Base-by-base conservation (phyloP, 148 eudicot genomes). In the Fagopyrum esculentum region DNA sequence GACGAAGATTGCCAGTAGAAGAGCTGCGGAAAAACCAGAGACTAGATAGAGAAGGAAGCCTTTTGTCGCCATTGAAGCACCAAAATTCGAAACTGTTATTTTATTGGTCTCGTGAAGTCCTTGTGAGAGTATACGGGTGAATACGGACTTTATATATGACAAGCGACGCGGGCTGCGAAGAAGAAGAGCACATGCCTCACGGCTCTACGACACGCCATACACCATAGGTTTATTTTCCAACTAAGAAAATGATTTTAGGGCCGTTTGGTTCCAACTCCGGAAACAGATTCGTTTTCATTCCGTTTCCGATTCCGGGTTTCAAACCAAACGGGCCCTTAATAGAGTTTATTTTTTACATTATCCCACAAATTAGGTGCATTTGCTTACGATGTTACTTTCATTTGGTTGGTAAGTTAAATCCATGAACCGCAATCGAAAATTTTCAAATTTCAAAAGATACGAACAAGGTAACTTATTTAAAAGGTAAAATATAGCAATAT, bases 21-120 rank as follows among this genome's bases (percentile, higher is more conserved):
- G 47, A 55, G 76, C 76, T 9, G 63, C 76, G 8, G 76, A 74
- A 66, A 74, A 74, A 22, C 61, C 76, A 3, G 76, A 74, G 46
- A 74, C 10, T 35, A 74, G 76, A 43, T 74, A 74, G 51, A 74
- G 66, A 6, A 74, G 59, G 26, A 74, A 56, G 6, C 76, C 68
- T 43, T 10, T 54, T 11, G 76, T 74, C 60, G 63, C 76, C 76
- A 51, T 74, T 22, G 76, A 71, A 46, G 71, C 3, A 66, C 9
- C 46, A 43, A 66, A 63, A 66, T 40, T 43, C 9, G 46, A 66
- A 66, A 66, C 46, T 43, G 46, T 17, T 35, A 1, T 1, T 8
- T 26, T 3, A 30, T 40, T 59, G 64, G 64, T 19, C 10, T 35
- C 17, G 45, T 12, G 19, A 7, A 46, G 40, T 35, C 40, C 40